Evolutionary conservation across 116 monocot species (phyloP), one percentile per base, ranked within the genome.

Genomic region (Dioscorea cayenensis): DNA sequence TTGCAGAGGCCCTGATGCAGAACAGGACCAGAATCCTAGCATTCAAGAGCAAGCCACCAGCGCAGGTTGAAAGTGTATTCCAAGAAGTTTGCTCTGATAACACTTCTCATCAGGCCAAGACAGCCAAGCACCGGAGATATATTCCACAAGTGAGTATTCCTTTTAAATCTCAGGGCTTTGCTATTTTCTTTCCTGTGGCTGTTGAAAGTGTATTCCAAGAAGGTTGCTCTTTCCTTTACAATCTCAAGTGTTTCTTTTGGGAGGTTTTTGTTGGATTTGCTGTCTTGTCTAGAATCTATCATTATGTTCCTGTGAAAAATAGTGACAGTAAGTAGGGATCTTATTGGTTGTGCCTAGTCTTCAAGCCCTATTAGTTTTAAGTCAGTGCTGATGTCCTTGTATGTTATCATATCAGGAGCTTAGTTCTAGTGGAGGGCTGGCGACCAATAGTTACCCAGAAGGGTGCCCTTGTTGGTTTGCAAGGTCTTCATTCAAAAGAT

Each of bases 21-120:
- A 91, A 89, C 66, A 72, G 91, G 52, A 85, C 78, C 10, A 63
- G 92, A 51, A 89, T 92, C 37, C 83, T 95, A 5, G 74, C 85
- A 48, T 89, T 92, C 82, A 87, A 72, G 77, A 87, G 77, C 73
- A 89, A 89, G 67, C 92, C 95, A 10, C 83, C 80, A 2, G 38
- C 60, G 13, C 59, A 81, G 0, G 51, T 59, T 1, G 75, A 75
- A 11, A 35, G 28, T 2, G 25, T 75, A 61, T 62, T 77, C 38
- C 38, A 72, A 0, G 72, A 76, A 52, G n/a, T 71, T 28, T 64
- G 13, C 35, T 3, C 66, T 25, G 77, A 77, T 28, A 18, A 58
- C 60, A 29, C 75, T 21, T 65, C 73, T 23, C 80, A 78, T 29
- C 80, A 78, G 59, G 12, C 60, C 37, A 81, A 84, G 68, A 21